Evolutionary conservation across 441 rosid species (phyloP).

Genomic region (Hypseocharis bilobata): DNA sequence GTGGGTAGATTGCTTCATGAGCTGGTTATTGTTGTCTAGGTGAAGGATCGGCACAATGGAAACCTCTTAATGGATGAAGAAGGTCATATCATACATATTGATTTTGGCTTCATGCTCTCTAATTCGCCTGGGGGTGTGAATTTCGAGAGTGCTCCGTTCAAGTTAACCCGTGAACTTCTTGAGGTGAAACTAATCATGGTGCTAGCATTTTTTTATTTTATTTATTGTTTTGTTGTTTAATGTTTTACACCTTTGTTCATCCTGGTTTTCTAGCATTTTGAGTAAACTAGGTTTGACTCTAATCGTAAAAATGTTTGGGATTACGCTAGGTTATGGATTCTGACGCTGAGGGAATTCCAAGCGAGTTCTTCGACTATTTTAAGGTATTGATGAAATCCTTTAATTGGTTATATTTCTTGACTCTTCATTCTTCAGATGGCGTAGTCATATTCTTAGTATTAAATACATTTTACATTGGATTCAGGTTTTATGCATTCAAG

Average conservation of each 20-base stretch:
- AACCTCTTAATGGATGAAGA: slow-evolving; percentile 90
- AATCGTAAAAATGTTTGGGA: slow-evolving; percentile 7
- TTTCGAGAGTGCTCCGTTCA: slow-evolving; percentile 95
- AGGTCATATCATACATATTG: slow-evolving; percentile 95
- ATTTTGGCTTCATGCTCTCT: slow-evolving; percentile 97
- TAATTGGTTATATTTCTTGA: not conserved
- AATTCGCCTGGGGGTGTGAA: slow-evolving; percentile 96
- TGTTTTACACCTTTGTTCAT: slow-evolving; percentile 2
- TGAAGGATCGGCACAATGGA: slow-evolving; percentile 96
- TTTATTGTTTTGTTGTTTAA: not conserved
- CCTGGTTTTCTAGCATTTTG: slow-evolving; percentile 14
- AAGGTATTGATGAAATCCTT: slow-evolving; percentile 41
- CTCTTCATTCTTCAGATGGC: not conserved
- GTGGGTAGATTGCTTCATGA: not conserved
- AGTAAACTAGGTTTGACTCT: slow-evolving; percentile 6
- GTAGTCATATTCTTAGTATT: not conserved
- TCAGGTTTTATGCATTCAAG: slow-evolving; percentile 95
- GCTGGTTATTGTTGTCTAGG: slow-evolving; percentile 31
- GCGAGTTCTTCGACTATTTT: slow-evolving; percentile 93
- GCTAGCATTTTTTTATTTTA: not conserved
- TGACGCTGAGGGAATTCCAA: slow-evolving; percentile 94
- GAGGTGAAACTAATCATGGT: slow-evolving; percentile 39
- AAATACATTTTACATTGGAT: not conserved
- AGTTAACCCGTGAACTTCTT: slow-evolving; percentile 91
- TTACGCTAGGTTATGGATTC: slow-evolving; percentile 82